Base-by-base conservation (phyloP, 148 eudicot genomes). In the Arctostaphylos glauca region DNA sequence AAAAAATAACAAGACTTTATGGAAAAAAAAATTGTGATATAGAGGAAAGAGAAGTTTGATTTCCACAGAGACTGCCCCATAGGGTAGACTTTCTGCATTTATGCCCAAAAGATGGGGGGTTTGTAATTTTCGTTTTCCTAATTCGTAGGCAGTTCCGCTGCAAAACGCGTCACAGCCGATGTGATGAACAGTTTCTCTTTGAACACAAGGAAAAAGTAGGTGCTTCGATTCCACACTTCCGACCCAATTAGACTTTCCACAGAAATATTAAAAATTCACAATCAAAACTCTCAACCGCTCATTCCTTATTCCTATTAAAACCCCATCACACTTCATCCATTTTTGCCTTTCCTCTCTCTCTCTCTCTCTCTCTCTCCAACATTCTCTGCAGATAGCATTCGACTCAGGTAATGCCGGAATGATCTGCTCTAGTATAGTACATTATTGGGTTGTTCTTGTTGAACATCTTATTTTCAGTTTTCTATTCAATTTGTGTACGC, bases 311-410 rank as follows among this genome's bases (percentile, higher is more conserved):
- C 16, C 23, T 68, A 83, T 68, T 68, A 78, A 78, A 83, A 68
- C 19, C 53, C 75, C 55, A 47, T 21, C 15, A 9, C 6, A 59
- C 21, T 43, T 83, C 38, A 5, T 50, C 12, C n/a, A 19, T 9
- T 54, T 47, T 13, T 41, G 5, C 9, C 58, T 14, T 2, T 76
- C 52, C 38, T 76, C 76, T 64, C 49, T 66, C 49, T 16, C 70
- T 62, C 18, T 83, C 77, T 68, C 75, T 76, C 64, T 83, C 77
- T 68, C 75, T 76, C 64, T 38, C 49, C 23, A 50, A 16, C 19
- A 6, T 54, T 66, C 68, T 19, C 41, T n/a, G 3, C 43, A 12
- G 25, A 14, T 21, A 80, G 21, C 43, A 50, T 55, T 83, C n/a
- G 46, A 12, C 43, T 66, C 71, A 25, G 70, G 71, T 25, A 21